Evolutionary conservation across 2,329 filamentous ascomycete genomes (phyloP), one percentile per base, ranked within the genome.

Genomic region (Stemphylium beticola): DNA sequence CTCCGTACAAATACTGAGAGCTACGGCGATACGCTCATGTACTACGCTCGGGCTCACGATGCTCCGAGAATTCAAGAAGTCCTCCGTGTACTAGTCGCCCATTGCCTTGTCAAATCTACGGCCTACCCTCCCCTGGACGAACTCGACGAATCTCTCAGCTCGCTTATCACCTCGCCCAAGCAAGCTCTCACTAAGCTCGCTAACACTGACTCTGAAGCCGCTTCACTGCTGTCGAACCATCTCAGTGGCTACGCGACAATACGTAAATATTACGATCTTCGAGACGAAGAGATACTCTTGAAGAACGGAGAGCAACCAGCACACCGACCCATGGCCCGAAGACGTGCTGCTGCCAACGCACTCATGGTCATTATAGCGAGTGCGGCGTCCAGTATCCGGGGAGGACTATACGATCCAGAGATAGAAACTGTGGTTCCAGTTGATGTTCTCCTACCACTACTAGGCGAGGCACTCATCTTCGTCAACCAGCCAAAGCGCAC

Each of bases 181-280:
- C 77, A 84, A 12, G 88, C 90, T 0, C 81, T 98, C 3, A 85
- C 88, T 50, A 81, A 85, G 26, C 86, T 93, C 48, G 90, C 91
- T 5, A 83, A 84, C 22, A 83, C 88, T 48, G 93, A 97, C 66
- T 78, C 89, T 29, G 89, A 93, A 69, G 93, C 92, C 7, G 93
- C 93, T 8, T 84, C 90, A 64, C 84, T 96, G 10, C 82, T 98
- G 3, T 91, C 93, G 41, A 90, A 89, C 57, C 89, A 93, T 77
- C 86, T 97, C 9, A 95, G 91, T 72, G 93, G 93, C 18, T 98
- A 98, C 69, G 93, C 93, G 18, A 96, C 92, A 0, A 81, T 98
- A 17, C 89, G 93, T 32, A 89, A 88, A 63, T 97, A 93, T 78
- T 98, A 96, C 75, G 89, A 93, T 58, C 83, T 93, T n/a, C 86